phyloP scores from a whole-genome alignment of 352 stramenopile genomes.

The Phytophthora pisi region DNA sequence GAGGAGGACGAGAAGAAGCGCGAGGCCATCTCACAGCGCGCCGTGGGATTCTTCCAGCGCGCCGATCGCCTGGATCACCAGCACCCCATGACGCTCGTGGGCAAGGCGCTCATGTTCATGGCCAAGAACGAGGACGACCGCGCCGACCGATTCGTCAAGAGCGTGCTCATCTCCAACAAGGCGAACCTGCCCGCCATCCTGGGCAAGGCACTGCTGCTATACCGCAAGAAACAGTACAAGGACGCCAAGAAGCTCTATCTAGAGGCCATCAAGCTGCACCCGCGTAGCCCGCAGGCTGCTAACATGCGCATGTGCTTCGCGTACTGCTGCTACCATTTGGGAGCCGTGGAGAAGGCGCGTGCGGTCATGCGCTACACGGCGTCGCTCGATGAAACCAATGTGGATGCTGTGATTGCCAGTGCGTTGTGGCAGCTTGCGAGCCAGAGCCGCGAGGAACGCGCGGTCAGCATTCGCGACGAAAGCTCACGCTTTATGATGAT shows the following conservation, averaged over 20 bases:
- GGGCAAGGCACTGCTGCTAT: constrained; percentile 84
- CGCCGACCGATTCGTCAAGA: constrained; percentile 92
- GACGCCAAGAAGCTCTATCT: constrained; percentile 94
- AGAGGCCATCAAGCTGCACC: constrained; percentile 94
- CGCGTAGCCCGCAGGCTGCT: constrained; percentile 88
- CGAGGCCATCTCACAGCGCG: constrained; percentile 78
- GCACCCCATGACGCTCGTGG: constrained; percentile 89
- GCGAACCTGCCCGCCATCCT: constrained; percentile 89
- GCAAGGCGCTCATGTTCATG: constrained; percentile 94
- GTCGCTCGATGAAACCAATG: constrained; percentile 90
- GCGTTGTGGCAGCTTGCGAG: constrained; percentile 92
- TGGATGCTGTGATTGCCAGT: constrained; percentile 94
- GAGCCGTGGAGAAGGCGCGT: constrained; percentile 87
- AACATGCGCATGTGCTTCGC: constrained; percentile 96
- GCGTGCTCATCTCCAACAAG: constrained; percentile 89
- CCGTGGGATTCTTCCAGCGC: constrained; percentile 87
- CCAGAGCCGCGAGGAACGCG: constrained; percentile 72
- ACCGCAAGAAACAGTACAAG: constrained; percentile 88
- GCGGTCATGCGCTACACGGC: constrained; percentile 87
- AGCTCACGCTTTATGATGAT: constrained; percentile 92
- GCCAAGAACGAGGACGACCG: constrained; percentile 92
- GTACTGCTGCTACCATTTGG: constrained; percentile 96
- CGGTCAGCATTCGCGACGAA: constrained; percentile 83
- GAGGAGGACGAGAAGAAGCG: constrained; percentile 90
- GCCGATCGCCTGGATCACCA: constrained; percentile 90